Conservation (phyloP, 108 stramenopile species). For the Nannochloropsis gaditana region DNA sequence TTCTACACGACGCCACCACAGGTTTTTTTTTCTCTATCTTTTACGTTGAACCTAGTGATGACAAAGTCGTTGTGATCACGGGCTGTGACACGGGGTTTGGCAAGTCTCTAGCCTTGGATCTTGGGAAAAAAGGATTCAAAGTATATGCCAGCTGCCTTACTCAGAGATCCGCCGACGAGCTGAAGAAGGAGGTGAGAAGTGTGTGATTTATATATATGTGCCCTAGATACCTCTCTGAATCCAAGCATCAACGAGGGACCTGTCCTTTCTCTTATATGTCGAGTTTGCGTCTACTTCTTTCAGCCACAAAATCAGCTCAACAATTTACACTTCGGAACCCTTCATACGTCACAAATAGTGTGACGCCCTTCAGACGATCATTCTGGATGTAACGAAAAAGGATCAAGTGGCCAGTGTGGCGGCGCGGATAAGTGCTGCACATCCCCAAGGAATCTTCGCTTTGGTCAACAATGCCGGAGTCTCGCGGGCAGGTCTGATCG, state of each 20-base stretch:
- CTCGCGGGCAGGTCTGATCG: background rate
- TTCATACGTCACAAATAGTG: background rate
- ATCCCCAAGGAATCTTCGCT: background rate
- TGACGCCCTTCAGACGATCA: background rate
- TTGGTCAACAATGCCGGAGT: slow-evolving; percentile 23
- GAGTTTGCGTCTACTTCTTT: too few relatives aligned
- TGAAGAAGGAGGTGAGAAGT: background rate
- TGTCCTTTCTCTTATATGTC: too few relatives aligned
- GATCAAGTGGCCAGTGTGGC: background rate
- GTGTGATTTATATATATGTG: too few relatives aligned
- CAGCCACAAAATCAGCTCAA: too few relatives aligned
- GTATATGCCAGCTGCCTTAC: background rate
- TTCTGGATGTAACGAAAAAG: background rate
- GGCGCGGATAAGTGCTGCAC: background rate
- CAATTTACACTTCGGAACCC: too few relatives aligned
- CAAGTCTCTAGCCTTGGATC: background rate
- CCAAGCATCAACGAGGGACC: too few relatives aligned
- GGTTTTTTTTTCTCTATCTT: background rate
- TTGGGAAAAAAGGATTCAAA: background rate
- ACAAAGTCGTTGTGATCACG: slow-evolving; percentile 19
- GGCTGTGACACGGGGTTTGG: slow-evolving; percentile 25
- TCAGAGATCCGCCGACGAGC: background rate
- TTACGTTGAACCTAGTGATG: background rate
- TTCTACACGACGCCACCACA: background rate
- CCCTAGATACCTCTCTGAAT: too few relatives aligned